A percentile compares a stretch with the other conserved stretches of the same genome.
Conservation (phyloP, 2,329 filamentous ascomycete genomes). For the Colletotrichum filicis region DNA sequence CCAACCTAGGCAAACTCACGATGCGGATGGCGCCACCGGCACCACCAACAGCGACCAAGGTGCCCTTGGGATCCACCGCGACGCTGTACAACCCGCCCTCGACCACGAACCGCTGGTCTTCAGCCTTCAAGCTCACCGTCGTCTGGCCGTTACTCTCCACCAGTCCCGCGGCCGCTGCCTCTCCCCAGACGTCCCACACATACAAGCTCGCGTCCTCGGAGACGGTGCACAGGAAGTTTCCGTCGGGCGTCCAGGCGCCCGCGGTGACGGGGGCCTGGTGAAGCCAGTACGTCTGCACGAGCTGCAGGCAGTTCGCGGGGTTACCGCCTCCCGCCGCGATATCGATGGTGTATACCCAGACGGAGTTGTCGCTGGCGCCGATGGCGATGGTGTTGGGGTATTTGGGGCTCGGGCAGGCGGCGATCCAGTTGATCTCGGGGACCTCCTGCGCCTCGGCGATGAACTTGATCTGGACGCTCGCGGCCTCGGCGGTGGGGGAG, state of each 20-base stretch:
- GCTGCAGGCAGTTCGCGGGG: constrained; percentile 68
- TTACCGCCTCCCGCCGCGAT: constrained; percentile 64
- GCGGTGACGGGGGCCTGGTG: constrained; percentile 90
- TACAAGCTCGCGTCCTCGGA: constrained; percentile 89
- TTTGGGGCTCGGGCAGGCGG: constrained; percentile 75
- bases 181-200: constrained; percentile 92
- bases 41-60: constrained; percentile 87
- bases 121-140: constrained; percentile 79
- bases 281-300: constrained; percentile 91
- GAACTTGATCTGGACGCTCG: constrained; percentile 62
- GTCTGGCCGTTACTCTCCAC: constrained; percentile 67
- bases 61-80: constrained; percentile 81
- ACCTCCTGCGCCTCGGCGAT: constrained; percentile 87
- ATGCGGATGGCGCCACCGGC: constrained; percentile 88
- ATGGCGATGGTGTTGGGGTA: constrained; percentile 87
- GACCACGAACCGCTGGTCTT: constrained; percentile 91
- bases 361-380: constrained; percentile 88
- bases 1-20: constrained; percentile 80
- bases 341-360: constrained; percentile 96
- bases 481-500: constrained; percentile 52
- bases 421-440: constrained; percentile 93
- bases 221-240: constrained; percentile 86
- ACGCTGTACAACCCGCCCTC: constrained; percentile 93
- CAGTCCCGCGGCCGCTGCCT: constrained; percentile 70
- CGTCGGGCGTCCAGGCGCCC: constrained; percentile 90